phyloP scores from a whole-genome alignment of 2,329 filamentous ascomycete species.

The Xylaria arbuscula region DNA sequence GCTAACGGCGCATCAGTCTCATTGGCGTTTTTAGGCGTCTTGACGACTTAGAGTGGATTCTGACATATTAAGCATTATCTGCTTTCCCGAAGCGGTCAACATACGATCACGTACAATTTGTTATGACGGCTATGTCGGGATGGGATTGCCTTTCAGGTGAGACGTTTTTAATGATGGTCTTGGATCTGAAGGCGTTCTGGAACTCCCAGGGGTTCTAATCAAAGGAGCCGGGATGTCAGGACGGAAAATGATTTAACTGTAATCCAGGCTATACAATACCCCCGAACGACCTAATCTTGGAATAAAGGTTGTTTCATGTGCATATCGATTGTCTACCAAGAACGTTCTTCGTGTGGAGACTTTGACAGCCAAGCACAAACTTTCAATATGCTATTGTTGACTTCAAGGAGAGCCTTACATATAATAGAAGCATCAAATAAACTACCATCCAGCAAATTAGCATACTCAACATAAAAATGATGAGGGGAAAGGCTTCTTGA shows the following conservation, averaged over 20 bases:
- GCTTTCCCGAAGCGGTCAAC: background rate
- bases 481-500: too few species aligned
- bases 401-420: background rate
- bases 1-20: conserved; percentile 24
- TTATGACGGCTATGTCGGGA: conserved; percentile 4
- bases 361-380: too few species aligned
- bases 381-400: too few species aligned
- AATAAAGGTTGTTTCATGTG: conserved; percentile 3
- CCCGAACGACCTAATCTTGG: conserved; percentile 14
- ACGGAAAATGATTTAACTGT: conserved; percentile 19
- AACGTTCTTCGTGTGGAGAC: too few species aligned
- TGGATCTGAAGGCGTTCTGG: conserved; percentile 21
- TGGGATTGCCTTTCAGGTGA: conserved; percentile 12
- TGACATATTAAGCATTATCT: background rate
- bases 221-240: background rate
- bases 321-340: background rate
- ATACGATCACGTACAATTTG: conserved; percentile 8
- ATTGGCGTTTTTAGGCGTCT: conserved; percentile 24
- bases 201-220: conserved; percentile 4
- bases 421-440: background rate
- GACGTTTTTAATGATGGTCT: conserved; percentile 10
- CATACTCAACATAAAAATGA: too few species aligned
- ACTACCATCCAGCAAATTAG: too few species aligned
- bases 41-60: conserved; percentile 4
- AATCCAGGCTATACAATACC: conserved; percentile 30